These are phyloP conservation scores for Suillus fuscotomentosus DNA, from an alignment of 768 basidiomycete species.

Conservation along the genomic window DNA sequence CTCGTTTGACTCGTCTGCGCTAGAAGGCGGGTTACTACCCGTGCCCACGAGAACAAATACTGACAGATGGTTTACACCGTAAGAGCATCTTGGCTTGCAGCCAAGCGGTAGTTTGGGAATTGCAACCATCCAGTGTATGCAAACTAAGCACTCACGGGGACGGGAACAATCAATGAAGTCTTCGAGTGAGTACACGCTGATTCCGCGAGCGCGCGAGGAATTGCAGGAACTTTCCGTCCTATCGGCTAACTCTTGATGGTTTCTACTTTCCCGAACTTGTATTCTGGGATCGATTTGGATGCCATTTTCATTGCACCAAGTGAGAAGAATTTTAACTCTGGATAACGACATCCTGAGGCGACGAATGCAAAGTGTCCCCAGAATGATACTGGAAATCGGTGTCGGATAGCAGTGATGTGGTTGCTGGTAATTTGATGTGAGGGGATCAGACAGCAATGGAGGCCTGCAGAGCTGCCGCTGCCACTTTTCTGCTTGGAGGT, in stretches of 20 bases:
- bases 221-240: conserved; percentile 6
- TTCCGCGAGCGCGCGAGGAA: conserved; percentile 14
- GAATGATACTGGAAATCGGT: neutral
- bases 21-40: neutral
- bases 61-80: neutral
- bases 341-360: conserved; percentile 18
- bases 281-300: conserved; percentile 48
- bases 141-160: conserved; percentile 26
- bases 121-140: neutral
- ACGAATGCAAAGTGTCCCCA: neutral
- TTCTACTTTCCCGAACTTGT: conserved; percentile 25
- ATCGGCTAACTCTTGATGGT: neutral
- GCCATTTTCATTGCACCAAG: conserved; percentile 49
- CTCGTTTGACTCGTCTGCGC: neutral
- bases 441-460: neutral
- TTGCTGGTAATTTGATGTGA: neutral
- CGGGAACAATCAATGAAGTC: conserved; percentile 18
- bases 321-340: conserved; percentile 28
- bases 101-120: neutral
- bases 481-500: neutral
- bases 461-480: neutral
- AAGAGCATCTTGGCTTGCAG: neutral
- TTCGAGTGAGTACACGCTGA: conserved; percentile 24
- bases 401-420: neutral
- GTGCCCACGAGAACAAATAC: neutral